A percentile compares a stretch with the other conserved stretches of the same genome.
Conservation (phyloP, 2,329 filamentous ascomycete genomes). For the Penicillium sp. region DNA sequence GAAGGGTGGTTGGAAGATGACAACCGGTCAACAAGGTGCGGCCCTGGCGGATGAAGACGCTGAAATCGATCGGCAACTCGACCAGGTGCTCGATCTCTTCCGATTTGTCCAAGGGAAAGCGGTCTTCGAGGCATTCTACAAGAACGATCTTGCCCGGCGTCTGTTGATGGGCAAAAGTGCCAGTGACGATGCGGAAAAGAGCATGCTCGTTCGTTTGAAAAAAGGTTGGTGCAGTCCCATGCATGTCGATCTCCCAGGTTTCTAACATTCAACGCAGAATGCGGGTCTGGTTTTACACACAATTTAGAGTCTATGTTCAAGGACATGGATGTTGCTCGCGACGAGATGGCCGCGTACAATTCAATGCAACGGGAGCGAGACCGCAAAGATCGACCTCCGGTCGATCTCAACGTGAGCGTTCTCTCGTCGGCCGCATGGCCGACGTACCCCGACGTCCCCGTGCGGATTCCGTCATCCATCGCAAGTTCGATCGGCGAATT, state of each 20-base stretch:
- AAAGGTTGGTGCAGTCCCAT: constrained; percentile 46
- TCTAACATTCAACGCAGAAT: constrained; percentile 54
- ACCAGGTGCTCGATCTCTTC: constrained; percentile 90
- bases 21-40: constrained; percentile 32
- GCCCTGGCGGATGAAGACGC: constrained; percentile 79
- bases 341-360: constrained; percentile 89
- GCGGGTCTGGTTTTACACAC: constrained; percentile 87
- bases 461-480: constrained; percentile 71
- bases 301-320: constrained; percentile 99
- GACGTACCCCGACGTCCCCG: constrained; percentile 69
- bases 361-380: constrained; percentile 58
- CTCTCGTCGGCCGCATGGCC: constrained; percentile 92
- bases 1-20: constrained; percentile 73
- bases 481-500: constrained; percentile 72
- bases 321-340: constrained; percentile 85
- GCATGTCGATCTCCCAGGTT: background rate
- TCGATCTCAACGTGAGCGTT: constrained; percentile 81
- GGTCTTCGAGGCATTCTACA: constrained; percentile 98
- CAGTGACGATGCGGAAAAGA: constrained; percentile 89
- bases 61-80: constrained; percentile 84
- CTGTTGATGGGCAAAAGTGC: constrained; percentile 88
- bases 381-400: constrained; percentile 50
- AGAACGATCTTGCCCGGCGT: constrained; percentile 86
- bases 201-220: constrained; percentile 87
- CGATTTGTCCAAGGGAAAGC: constrained; percentile 96